Percentiles rank a stretch among this genome's conserved stretches.
Evolutionary conservation across 1,139 yeast species (phyloP).

Genomic region (Taiozyma sp.): DNA sequence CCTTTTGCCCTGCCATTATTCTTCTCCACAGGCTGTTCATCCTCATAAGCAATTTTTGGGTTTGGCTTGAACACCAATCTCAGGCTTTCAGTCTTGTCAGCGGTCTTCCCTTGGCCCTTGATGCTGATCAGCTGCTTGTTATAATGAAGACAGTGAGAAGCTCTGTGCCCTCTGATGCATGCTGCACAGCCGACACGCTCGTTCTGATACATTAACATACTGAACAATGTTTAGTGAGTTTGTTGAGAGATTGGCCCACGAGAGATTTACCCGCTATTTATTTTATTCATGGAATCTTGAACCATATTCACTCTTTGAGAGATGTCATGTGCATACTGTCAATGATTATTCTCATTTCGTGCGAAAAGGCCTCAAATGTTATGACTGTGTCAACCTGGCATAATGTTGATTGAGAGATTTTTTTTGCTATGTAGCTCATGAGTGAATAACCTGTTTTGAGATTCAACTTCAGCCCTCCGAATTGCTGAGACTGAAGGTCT

Average conservation of each 20-base stretch:
- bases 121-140: conserved; percentile 2
- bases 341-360: neutral
- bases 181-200: conserved; percentile 6
- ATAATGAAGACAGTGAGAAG: conserved; percentile 3
- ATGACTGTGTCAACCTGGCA: neutral
- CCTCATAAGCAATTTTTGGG: neutral
- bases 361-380: neutral
- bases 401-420: neutral
- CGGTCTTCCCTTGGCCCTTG: conserved; percentile 4
- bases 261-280: neutral
- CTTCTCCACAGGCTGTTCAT: conserved; percentile 1
- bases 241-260: no score
- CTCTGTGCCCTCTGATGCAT: conserved; percentile 8
- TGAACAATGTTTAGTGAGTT: neutral
- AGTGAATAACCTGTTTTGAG: neutral
- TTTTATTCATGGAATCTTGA: no score
- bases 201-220: conserved; percentile 2
- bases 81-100: neutral
- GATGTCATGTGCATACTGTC: neutral
- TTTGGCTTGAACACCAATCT: neutral
- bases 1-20: conserved; percentile 4
- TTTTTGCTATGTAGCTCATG: neutral
- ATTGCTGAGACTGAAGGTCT: no score
- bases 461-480: no score
- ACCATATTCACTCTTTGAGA: neutral